Conservation (phyloP, 129 eudicot species). For the Artemisia annua region DNA sequence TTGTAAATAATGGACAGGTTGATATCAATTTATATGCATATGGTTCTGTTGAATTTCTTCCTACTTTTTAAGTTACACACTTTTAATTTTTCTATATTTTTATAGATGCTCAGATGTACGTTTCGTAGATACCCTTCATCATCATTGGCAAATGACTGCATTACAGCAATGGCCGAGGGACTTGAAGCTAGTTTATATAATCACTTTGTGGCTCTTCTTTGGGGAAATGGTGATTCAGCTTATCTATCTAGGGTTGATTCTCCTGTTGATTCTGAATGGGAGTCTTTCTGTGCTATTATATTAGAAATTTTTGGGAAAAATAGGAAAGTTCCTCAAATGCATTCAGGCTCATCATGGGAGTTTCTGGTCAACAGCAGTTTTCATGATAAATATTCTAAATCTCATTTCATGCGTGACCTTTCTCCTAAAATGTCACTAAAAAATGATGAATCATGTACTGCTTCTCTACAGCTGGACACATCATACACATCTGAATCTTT, state of each 20-base stretch:
- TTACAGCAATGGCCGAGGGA: conserved; percentile 88
- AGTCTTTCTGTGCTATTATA: conserved; percentile 59
- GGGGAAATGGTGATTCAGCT: conserved; percentile 70
- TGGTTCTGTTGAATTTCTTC: conserved; percentile 13
- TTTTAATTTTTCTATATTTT: background rate
- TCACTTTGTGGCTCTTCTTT: conserved; percentile 65
- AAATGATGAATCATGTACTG: conserved; percentile 35
- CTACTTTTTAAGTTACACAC: background rate
- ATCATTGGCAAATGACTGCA: conserved; percentile 83
- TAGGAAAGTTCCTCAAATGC: conserved; percentile 21
- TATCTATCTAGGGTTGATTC: conserved; percentile 52
- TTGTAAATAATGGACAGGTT: conserved; percentile 77
- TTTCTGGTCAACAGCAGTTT: conserved; percentile 70
- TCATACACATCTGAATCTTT: conserved; percentile 47
- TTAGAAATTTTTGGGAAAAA: conserved; percentile 50
- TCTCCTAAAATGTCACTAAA: conserved; percentile 40
- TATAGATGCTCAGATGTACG: conserved; percentile 81
- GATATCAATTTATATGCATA: conserved; percentile 1
- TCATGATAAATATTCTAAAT: conserved; percentile 56
- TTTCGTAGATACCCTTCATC: conserved; percentile 85
- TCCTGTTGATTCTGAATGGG: conserved; percentile 81
- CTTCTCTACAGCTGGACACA: conserved; percentile 36
- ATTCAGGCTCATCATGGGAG: conserved; percentile 76
- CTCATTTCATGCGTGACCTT: conserved; percentile 41
- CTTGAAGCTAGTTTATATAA: conserved; percentile 61